A percentile compares a stretch with the other conserved stretches of the same genome.
These are phyloP conservation scores for Polyplosphaeria fusca DNA, from an alignment of 495 filamentous ascomycete species.

Conservation along the genomic window DNA sequence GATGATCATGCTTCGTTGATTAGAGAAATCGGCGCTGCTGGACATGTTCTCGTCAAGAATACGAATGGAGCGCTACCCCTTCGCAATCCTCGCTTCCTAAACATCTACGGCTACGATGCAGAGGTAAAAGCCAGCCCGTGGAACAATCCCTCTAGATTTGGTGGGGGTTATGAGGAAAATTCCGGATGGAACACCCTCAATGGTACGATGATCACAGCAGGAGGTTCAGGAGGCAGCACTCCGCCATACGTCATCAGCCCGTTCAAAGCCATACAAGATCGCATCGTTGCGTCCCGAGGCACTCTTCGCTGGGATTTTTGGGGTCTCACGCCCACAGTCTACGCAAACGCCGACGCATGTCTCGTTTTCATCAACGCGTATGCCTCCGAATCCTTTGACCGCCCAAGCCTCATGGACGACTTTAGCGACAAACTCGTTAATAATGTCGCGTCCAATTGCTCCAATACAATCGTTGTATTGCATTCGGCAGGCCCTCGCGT, in stretches of 20 bases:
- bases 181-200: slow-evolving; percentile 10
- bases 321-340: slow-evolving; percentile 34
- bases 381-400: slow-evolving; percentile 51
- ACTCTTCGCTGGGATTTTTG: slow-evolving; percentile 42
- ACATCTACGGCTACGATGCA: slow-evolving; percentile 63
- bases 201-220: slow-evolving; percentile 29
- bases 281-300: slow-evolving; percentile 31
- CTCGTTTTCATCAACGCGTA: slow-evolving; percentile 58
- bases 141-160: slow-evolving; percentile 47
- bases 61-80: slow-evolving; percentile 54
- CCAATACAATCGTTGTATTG: slow-evolving; percentile 38
- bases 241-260: slow-evolving; percentile 14
- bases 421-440: slow-evolving; percentile 32
- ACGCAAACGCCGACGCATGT: slow-evolving; percentile 38
- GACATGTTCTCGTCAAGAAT: slow-evolving; percentile 63
- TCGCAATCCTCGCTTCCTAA: slow-evolving; percentile 49
- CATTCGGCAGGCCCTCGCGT: slow-evolving; percentile 28
- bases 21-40: slow-evolving; percentile 53
- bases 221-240: slow-evolving; percentile 26
- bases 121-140: slow-evolving; percentile 32
- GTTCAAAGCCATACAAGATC: background rate
- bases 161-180: slow-evolving; percentile 20
- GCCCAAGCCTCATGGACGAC: slow-evolving; percentile 48
- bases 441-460: slow-evolving; percentile 30
- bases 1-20: slow-evolving; percentile 49